Percentiles rank a stretch among this genome's conserved stretches.
phyloP scores from a whole-genome alignment of 169 alveolate genomes.

The Eimeria brunetti region DNA sequence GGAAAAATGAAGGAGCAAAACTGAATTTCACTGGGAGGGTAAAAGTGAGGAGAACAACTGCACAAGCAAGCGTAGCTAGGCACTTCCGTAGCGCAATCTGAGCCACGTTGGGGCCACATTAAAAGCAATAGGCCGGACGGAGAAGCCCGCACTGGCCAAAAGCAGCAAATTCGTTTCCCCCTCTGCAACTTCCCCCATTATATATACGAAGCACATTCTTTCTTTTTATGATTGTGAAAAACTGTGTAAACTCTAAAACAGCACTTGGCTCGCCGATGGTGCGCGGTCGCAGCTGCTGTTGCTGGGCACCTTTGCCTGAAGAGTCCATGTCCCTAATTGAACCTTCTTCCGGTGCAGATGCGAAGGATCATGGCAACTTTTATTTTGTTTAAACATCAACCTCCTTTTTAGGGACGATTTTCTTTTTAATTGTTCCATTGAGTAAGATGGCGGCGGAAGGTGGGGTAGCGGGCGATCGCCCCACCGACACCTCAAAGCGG shows the following conservation, averaged over 20 bases:
- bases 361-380: not conserved
- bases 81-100: not conserved
- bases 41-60: not conserved
- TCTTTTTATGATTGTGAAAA: not conserved
- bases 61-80: not conserved
- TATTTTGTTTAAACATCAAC: not conserved
- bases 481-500: slow-evolving; percentile 28
- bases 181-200: not conserved
- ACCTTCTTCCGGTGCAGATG: not conserved
- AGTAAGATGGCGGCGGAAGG: slow-evolving; percentile 23
- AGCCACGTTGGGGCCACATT: not conserved
- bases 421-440: slow-evolving; percentile 12
- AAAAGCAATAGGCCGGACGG: not conserved
- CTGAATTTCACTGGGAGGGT: not conserved
- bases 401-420: not conserved
- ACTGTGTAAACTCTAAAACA: not conserved
- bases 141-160: not conserved
- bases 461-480: slow-evolving; percentile 40
- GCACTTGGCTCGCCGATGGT: not conserved
- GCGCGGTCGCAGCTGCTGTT: slow-evolving; percentile 23
- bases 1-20: not conserved
- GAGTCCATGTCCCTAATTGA: not conserved
- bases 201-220: not conserved
- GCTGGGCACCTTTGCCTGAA: not conserved
- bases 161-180: not conserved